Evolutionary conservation across 257 asterid genomes (phyloP).

Genomic region (Nicotiana tomentosiformis): DNA sequence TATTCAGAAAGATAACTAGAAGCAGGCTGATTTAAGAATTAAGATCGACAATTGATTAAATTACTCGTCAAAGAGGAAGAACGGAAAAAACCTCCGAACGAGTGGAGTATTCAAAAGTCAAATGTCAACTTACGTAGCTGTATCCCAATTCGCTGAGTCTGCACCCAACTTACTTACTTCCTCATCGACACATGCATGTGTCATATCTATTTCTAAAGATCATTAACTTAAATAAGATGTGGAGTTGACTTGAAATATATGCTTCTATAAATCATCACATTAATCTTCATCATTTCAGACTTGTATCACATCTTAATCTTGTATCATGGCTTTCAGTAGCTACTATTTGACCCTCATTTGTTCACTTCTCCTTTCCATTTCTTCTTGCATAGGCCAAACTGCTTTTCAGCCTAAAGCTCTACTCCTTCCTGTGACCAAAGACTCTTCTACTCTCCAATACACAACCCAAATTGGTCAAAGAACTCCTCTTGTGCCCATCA

Average conservation of each 20-base stretch:
- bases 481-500: constrained; percentile 24
- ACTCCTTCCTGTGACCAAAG: constrained; percentile 16
- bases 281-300: background rate
- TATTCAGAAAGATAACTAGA: no score
- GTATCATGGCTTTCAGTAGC: background rate
- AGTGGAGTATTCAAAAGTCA: background rate
- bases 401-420: constrained; percentile 15
- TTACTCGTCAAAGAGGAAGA: no score
- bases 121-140: background rate
- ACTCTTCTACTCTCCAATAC: constrained; percentile 26
- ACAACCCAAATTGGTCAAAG: constrained; percentile 20
- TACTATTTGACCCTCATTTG: background rate
- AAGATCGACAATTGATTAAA: no score
- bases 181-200: background rate
- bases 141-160: background rate
- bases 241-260: background rate
- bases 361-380: background rate
- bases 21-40: no score
- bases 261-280: background rate
- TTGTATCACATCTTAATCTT: background rate
- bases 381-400: constrained; percentile 18
- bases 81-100: background rate
- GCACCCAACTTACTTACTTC: background rate
- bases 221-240: background rate
- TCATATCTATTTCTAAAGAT: background rate